Conservation (phyloP, 148 eudicot genomes). For the Simmondsia chinensis region DNA sequence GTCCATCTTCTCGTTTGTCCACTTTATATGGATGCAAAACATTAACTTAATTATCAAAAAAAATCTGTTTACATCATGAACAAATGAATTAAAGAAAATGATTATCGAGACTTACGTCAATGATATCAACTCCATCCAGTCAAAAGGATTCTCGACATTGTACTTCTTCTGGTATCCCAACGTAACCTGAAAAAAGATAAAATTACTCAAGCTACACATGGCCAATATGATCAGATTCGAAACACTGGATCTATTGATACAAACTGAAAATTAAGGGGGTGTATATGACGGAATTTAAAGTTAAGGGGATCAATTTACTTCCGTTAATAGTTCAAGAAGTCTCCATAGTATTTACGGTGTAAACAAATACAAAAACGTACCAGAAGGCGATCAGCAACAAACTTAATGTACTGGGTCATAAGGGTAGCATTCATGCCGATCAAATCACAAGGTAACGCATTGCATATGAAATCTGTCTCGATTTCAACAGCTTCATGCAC, state of each 20-base stretch:
- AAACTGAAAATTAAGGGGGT: background rate
- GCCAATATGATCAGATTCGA: background rate
- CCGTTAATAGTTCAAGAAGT: too few species aligned
- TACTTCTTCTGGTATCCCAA: constrained; percentile 47
- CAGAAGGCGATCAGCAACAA: constrained; percentile 75
- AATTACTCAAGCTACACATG: background rate
- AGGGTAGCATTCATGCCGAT: constrained; percentile 73
- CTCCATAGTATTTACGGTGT: too few species aligned
- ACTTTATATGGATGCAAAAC: background rate
- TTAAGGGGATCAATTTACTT: too few species aligned
- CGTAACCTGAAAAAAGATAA: constrained; percentile 43
- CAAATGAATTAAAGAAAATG: background rate
- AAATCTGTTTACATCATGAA: background rate
- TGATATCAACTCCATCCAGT: constrained; percentile 92
- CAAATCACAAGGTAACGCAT: constrained; percentile 74
- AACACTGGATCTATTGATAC: background rate
- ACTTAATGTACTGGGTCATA: constrained; percentile 79
- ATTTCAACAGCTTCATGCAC: constrained; percentile 79
- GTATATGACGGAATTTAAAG: too few species aligned
- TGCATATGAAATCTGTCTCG: constrained; percentile 70
- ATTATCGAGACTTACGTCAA: constrained; percentile 42
- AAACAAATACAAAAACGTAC: constrained; percentile 19
- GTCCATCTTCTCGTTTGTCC: too few species aligned
- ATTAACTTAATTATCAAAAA: too few species aligned
- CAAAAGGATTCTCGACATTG: constrained; percentile 71